These are phyloP conservation scores for Microdochium bolleyi DNA, from an alignment of 2,329 filamentous ascomycete genomes.

Conservation along the genomic window DNA sequence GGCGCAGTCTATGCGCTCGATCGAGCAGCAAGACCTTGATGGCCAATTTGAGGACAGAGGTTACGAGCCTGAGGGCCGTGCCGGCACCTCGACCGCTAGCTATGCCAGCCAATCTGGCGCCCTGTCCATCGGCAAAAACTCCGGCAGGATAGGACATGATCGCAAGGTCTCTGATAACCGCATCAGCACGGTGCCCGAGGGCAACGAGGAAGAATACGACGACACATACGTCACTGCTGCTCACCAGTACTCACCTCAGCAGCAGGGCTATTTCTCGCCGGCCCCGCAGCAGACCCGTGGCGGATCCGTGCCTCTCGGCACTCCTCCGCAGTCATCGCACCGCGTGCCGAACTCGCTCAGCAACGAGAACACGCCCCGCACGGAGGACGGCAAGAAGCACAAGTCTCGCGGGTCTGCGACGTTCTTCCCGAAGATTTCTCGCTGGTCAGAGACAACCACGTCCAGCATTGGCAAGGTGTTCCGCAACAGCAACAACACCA, in stretches of 20 bases:
- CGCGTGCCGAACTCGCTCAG: constrained; percentile 43
- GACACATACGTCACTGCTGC: constrained; percentile 18
- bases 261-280: constrained; percentile 50
- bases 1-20: constrained; percentile 38
- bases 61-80: constrained; percentile 78
- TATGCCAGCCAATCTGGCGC: constrained; percentile 70
- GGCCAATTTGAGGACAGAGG: constrained; percentile 60
- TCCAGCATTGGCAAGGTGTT: constrained; percentile 78
- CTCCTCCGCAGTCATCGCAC: constrained; percentile 46
- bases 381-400: constrained; percentile 76
- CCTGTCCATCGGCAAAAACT: constrained; percentile 52
- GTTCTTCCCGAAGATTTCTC: constrained; percentile 84
- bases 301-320: constrained; percentile 45
- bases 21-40: constrained; percentile 58
- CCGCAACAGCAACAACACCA: constrained; percentile 52
- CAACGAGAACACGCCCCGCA: constrained; percentile 71
- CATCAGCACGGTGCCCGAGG: constrained; percentile 84
- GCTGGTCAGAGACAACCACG: constrained; percentile 94
- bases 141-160: constrained; percentile 36
- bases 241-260: constrained; percentile 51
- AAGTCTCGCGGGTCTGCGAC: constrained; percentile 75
- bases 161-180: constrained; percentile 65
- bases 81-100: constrained; percentile 65
- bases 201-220: constrained; percentile 67
- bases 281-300: constrained; percentile 44